A percentile compares a stretch with the other conserved stretches of the same genome.
phyloP scores from a whole-genome alignment of 305 asterid species.

The Fraxinus angustifolia region DNA sequence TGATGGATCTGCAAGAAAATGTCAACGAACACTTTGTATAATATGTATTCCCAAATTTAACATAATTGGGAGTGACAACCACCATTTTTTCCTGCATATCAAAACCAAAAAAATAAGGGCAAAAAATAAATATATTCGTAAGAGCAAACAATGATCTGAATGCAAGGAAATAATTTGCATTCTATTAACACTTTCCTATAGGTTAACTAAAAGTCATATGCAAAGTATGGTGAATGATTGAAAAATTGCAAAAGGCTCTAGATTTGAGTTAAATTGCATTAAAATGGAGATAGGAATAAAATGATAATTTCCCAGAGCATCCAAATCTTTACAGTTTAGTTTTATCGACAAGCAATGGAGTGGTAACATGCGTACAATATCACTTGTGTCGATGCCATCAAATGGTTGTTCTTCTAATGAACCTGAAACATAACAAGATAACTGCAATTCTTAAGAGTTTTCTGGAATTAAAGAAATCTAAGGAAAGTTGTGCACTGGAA shows the following conservation, averaged over 20 bases:
- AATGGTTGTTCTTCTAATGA: constrained; percentile 33
- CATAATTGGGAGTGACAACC: constrained; percentile 46
- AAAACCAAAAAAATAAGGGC: not conserved
- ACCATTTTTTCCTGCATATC: constrained; percentile 55
- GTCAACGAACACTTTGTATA: constrained; percentile 43
- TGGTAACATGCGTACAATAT: constrained; percentile 41
- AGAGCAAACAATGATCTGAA: constrained; percentile 9
- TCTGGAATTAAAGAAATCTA: constrained; percentile 21
- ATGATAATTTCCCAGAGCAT: constrained; percentile 4
- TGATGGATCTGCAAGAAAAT: constrained; percentile 53
- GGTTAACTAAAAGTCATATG: not conserved
- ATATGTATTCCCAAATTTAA: constrained; percentile 38
- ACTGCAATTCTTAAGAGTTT: constrained; percentile 10
- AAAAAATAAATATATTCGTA: constrained; percentile 14
- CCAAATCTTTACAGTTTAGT: not conserved
- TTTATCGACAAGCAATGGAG: not conserved
- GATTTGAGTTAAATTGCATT: constrained; percentile 4
- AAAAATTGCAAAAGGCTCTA: constrained; percentile 6
- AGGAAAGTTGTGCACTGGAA: constrained; percentile 16
- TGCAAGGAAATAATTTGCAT: not conserved
- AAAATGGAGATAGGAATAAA: not conserved
- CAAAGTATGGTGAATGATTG: constrained; percentile 2
- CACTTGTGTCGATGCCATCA: constrained; percentile 26
- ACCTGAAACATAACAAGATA: constrained; percentile 39
- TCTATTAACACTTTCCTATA: not conserved